A percentile compares a stretch with the other conserved stretches of the same genome.
Conservation (phyloP, 2,329 filamentous ascomycete species). For the Trichoderma semiorbis region DNA sequence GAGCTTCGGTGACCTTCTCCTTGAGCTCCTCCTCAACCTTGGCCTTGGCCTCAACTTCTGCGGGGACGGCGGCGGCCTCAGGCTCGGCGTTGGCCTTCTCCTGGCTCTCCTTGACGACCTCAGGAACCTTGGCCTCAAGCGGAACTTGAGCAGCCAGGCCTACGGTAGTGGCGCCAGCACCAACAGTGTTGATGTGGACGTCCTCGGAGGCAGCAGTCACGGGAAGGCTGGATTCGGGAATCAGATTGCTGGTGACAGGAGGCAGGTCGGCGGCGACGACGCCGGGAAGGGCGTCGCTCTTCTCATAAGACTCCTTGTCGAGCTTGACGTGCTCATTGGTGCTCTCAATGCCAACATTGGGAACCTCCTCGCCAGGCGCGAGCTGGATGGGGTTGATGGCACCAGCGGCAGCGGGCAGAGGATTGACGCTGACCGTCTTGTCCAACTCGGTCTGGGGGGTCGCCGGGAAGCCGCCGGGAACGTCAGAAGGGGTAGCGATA, state of each 20-base stretch:
- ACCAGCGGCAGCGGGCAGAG: slow-evolving; percentile 59
- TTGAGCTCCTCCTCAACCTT: slow-evolving; percentile 68
- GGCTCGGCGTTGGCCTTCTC: slow-evolving; percentile 59
- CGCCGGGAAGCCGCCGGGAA: slow-evolving; percentile 55
- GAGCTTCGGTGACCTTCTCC: slow-evolving; percentile 60
- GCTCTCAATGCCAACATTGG: slow-evolving; percentile 67
- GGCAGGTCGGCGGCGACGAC: slow-evolving; percentile 42
- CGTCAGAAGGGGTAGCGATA: slow-evolving; percentile 33
- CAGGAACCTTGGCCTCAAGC: slow-evolving; percentile 48
- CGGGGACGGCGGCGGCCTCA: slow-evolving; percentile 64
- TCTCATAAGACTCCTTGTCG: slow-evolving; percentile 84
- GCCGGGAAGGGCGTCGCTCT: slow-evolving; percentile 63
- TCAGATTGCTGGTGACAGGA: slow-evolving; percentile 59
- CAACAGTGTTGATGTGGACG: slow-evolving; percentile 50
- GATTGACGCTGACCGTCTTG: slow-evolving; percentile 56
- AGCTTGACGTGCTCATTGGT: slow-evolving; percentile 69
- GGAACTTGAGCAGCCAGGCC: slow-evolving; percentile 66
- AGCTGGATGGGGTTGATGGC: slow-evolving; percentile 77
- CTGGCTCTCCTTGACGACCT: slow-evolving; percentile 68
- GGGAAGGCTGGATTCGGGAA: slow-evolving; percentile 79
- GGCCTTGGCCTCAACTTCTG: slow-evolving; percentile 68
- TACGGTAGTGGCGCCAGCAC: slow-evolving; percentile 62
- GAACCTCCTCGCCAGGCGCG: slow-evolving; percentile 76
- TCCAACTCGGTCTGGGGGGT: slow-evolving; percentile 58
- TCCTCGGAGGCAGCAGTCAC: slow-evolving; percentile 44